Evolutionary conservation across 2,329 filamentous ascomycete species (phyloP).

Genomic region (Fusarium fracticaudum): DNA sequence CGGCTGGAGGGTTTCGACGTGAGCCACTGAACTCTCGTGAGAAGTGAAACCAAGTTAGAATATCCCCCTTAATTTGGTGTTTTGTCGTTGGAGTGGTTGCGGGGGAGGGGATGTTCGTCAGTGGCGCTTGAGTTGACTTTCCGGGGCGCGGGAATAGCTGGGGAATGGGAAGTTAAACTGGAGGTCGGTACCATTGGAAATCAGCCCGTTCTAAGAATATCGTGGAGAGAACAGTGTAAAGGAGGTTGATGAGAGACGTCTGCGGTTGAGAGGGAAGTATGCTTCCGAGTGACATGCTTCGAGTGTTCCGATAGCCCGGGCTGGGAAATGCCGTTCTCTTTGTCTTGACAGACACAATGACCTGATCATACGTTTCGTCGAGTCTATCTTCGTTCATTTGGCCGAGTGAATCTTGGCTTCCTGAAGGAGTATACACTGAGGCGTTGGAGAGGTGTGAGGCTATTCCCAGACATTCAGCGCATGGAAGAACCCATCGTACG

Average conservation of each 20-base stretch:
- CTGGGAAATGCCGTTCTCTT: not conserved
- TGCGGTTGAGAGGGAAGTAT: not conserved
- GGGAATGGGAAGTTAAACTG: not conserved
- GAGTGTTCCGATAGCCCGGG: not conserved
- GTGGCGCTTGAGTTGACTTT: not conserved
- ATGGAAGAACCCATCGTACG: not conserved
- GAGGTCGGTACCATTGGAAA: not conserved
- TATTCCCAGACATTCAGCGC: not conserved
- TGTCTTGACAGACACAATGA: not conserved
- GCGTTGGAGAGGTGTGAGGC: not conserved
- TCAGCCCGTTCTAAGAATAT: not conserved
- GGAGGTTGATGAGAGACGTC: not conserved
- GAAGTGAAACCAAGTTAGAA: not conserved
- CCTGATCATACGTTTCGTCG: not conserved
- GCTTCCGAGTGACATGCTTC: not conserved
- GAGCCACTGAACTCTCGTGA: conserved; percentile 3
- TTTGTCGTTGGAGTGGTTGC: not conserved
- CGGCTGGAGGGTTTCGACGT: not conserved
- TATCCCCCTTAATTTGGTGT: not conserved
- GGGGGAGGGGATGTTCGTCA: not conserved
- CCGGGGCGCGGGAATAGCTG: not conserved
- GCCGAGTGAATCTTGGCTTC: not conserved
- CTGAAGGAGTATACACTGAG: not conserved
- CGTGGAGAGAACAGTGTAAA: not conserved
- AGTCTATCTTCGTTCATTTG: not conserved